Base-by-base conservation (phyloP, 2,329 filamentous ascomycete genomes). In the Exophiala sp. region DNA sequence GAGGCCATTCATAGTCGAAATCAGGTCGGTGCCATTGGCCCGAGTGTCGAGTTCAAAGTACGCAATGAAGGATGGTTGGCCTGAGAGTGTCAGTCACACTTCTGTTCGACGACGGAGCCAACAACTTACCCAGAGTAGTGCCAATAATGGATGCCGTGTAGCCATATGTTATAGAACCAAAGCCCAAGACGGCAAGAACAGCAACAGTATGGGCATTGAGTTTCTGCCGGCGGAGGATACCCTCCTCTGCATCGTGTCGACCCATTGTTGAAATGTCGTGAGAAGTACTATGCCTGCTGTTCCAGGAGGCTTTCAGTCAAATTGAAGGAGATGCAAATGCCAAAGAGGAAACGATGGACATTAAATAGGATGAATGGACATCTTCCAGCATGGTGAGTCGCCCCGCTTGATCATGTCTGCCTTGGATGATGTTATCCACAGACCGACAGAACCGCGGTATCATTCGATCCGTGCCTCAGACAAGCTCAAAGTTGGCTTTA, bases 61-160 rank as follows among this genome's bases (percentile, higher is more conserved):
- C 5, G 62, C 65, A 63, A 74, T 75, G 66, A 77, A 77, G 20
- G 67, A 71, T 2, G 74, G 73, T 58, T 77, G 74, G 7, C 56
- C 56, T 55, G 8, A 5, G n/a, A 2, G n/a, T 9, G 10, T 34
- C 24, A 12, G 51, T 21, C 33, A 24, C 9, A 44, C n/a, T 20
- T 3, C 3, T 14, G 18, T 29, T 24, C 20, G n/a, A 18, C 16
- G 29, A n/a, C 10, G 18, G 40, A 12, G 18, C 29, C 21, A 21
- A 20, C 4, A 8, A 44, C 45, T 21, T 44, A 12, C 75, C 60
- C 16, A 62, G 42, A 3, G 57, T 60, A 6, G 59, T 62, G 14
- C 57, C 59, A 14, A 62, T 62, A 32, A 62, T 62, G 14, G 54
- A 58, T 6, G 59, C 57, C 8, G 57, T 59, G 24, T 61, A 61